Evolutionary conservation across 345 rosid genomes (phyloP).

Genomic region (Mallotus nudiflorus): DNA sequence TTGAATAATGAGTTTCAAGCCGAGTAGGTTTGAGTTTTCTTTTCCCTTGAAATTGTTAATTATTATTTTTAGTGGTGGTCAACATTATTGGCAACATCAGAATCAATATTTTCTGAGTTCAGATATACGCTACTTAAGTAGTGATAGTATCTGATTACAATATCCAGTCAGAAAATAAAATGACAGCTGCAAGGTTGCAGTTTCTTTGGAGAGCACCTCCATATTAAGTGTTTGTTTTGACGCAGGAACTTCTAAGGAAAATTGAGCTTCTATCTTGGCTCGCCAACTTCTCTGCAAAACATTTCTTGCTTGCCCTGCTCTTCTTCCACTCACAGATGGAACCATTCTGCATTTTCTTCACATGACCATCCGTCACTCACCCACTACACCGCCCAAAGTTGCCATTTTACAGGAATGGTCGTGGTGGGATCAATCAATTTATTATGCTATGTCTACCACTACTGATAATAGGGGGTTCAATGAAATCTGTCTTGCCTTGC

Average conservation of each 20-base stretch:
- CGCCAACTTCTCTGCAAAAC: constrained; percentile 58
- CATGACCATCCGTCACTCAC: constrained; percentile 51
- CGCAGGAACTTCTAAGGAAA: constrained; percentile 78
- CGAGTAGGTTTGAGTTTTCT: neutral
- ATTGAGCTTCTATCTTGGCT: constrained; percentile 63
- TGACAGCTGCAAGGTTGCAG: constrained; percentile 28
- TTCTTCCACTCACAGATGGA: constrained; percentile 62
- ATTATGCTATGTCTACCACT: constrained; percentile 48
- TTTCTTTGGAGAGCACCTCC: constrained; percentile 37
- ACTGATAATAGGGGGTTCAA: constrained; percentile 56
- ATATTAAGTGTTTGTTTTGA: constrained; percentile 82
- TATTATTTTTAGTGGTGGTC: neutral
- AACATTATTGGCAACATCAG: neutral
- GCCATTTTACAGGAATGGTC: constrained; percentile 46
- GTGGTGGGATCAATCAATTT: constrained; percentile 50
- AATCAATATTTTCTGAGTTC: constrained; percentile 11
- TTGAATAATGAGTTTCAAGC: no score
- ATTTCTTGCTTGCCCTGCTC: constrained; percentile 62
- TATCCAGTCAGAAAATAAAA: constrained; percentile 23
- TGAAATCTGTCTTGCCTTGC: constrained; percentile 66
- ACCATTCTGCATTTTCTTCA: constrained; percentile 57
- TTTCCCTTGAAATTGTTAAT: neutral
- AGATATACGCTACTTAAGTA: constrained; percentile 21
- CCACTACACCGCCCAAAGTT: constrained; percentile 49
- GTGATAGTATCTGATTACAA: constrained; percentile 12